A percentile compares a stretch with the other conserved stretches of the same genome.
Evolutionary conservation across 176 grass and related monocot genomes (phyloP).

Genomic region (Phyllostachys edulis): DNA sequence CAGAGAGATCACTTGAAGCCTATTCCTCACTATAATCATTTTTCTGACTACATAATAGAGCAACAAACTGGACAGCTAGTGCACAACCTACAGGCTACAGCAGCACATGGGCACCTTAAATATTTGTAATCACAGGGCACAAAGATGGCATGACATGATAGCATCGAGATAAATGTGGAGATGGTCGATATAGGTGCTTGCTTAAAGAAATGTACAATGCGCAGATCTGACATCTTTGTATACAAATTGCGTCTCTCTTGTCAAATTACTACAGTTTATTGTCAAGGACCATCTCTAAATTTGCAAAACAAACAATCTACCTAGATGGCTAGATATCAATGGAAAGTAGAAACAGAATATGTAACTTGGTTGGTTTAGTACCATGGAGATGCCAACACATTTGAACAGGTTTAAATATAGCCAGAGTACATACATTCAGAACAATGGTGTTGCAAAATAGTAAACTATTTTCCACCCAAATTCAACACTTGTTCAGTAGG

Average conservation of each 20-base stretch:
- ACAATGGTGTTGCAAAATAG: too few species aligned
- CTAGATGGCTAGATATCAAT: not conserved
- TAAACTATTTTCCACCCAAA: too few species aligned
- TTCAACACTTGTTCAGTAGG: too few species aligned
- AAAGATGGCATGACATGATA: conserved; percentile 6
- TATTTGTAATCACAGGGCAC: too few species aligned
- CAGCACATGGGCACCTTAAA: too few species aligned
- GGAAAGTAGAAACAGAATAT: not conserved
- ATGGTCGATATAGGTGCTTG: not conserved
- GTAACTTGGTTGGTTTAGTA: not conserved
- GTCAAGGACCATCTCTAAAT: conserved; percentile 15
- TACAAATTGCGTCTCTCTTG: conserved; percentile 13
- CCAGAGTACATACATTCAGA: not conserved
- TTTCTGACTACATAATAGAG: conserved; percentile 24
- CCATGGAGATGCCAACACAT: not conserved
- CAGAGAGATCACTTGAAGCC: not conserved
- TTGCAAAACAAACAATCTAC: conserved; percentile 9
- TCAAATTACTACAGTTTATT: not conserved
- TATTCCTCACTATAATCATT: not conserved
- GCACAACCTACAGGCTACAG: conserved; percentile 12
- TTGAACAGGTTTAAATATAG: not conserved
- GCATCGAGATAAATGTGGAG: conserved; percentile 15
- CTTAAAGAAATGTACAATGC: not conserved
- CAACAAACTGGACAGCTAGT: conserved; percentile 18
- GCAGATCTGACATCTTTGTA: not conserved